Conservation (phyloP, 805 yeast genomes). For the Maudiozyma saulgeensis region DNA sequence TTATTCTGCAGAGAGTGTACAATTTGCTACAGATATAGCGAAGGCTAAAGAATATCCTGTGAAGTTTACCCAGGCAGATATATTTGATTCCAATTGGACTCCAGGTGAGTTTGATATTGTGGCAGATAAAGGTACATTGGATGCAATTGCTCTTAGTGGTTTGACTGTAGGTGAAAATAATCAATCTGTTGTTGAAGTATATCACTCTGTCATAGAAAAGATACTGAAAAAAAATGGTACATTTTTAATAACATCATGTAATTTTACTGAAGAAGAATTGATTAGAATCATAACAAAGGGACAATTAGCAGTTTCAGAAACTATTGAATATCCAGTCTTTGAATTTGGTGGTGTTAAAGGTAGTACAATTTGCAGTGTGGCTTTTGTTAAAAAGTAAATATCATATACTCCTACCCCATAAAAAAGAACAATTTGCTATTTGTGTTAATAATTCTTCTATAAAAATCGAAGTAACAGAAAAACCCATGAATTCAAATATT, state of each 20-base stretch:
- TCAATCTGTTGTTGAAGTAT: slow-evolving; percentile 45
- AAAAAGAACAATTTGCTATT: background rate
- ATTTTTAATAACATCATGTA: slow-evolving; percentile 79
- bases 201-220: slow-evolving; percentile 49
- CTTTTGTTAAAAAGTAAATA: slow-evolving; percentile 42
- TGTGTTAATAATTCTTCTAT: background rate
- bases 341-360: slow-evolving; percentile 88
- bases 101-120: slow-evolving; percentile 55
- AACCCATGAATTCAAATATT: background rate
- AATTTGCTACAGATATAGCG: slow-evolving; percentile 59
- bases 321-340: slow-evolving; percentile 68
- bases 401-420: background rate
- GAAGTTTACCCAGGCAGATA: slow-evolving; percentile 58
- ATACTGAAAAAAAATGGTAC: slow-evolving; percentile 51
- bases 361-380: slow-evolving; percentile 77
- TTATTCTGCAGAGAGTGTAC: slow-evolving; percentile 72
- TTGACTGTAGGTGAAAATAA: slow-evolving; percentile 36
- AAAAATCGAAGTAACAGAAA: no score
- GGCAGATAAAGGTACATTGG: slow-evolving; percentile 91
- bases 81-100: slow-evolving; percentile 38
- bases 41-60: slow-evolving; percentile 32
- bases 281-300: slow-evolving; percentile 40
- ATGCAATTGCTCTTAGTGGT: slow-evolving; percentile 87
- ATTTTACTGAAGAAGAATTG: slow-evolving; percentile 79
- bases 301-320: slow-evolving; percentile 49